These are phyloP conservation scores for Capsicum chinense DNA, from an alignment of 257 asterid species.

Conservation along the genomic window DNA sequence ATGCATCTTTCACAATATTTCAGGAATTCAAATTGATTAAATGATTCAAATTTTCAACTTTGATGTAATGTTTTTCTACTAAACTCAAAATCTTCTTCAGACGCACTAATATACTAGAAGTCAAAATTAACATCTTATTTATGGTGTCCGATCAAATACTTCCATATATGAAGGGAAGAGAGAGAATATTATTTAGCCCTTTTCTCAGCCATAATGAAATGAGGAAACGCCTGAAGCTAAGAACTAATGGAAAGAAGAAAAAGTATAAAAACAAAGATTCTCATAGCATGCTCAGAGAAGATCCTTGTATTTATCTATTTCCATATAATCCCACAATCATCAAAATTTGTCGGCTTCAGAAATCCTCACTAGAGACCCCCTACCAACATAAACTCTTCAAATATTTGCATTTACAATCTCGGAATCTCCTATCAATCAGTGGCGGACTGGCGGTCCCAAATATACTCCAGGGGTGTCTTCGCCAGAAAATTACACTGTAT, in stretches of 20 bases:
- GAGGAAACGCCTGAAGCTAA: neutral
- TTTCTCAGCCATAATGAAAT: constrained; percentile 2
- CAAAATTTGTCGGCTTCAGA: neutral
- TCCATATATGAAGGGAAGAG: neutral
- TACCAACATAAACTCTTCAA: constrained; percentile 11
- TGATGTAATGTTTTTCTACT: neutral
- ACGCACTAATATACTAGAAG: neutral
- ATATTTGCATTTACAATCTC: neutral
- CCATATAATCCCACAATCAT: neutral
- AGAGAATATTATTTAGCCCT: neutral
- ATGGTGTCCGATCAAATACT: neutral
- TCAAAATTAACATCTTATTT: neutral
- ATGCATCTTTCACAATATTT: neutral
- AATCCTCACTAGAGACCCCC: neutral
- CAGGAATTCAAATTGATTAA: neutral
- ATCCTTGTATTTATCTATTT: neutral
- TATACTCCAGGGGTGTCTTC: neutral
- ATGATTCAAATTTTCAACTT: neutral
- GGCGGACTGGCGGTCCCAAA: neutral
- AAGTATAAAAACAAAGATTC: neutral
- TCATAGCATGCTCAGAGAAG: neutral
- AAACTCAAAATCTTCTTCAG: neutral
- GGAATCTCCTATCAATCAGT: neutral
- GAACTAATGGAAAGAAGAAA: neutral
- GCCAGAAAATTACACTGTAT: neutral